These are phyloP conservation scores for Pseudomonodictys pantanalensis DNA, from an alignment of 495 filamentous ascomycete genomes.

Conservation along the genomic window DNA sequence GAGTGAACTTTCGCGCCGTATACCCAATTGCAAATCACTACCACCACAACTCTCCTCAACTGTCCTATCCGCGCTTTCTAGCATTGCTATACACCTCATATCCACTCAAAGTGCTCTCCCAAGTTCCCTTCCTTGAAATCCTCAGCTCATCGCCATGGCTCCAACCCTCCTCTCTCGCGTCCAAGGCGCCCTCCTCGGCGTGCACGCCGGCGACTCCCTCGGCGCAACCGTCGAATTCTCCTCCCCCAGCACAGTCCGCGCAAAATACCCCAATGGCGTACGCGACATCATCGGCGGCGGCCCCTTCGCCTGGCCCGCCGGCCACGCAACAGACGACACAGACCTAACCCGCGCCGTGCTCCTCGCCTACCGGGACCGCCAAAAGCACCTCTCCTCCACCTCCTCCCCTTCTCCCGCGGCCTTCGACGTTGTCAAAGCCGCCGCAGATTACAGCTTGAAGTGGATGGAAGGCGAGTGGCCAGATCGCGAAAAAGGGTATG, in stretches of 20 bases:
- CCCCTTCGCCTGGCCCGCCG: slow-evolving; percentile 21
- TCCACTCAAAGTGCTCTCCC: too few relatives aligned
- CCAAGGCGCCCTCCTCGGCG: too few relatives aligned
- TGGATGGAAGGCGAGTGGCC: slow-evolving; percentile 25
- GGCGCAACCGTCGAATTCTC: slow-evolving; percentile 27
- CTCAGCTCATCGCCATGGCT: too few relatives aligned
- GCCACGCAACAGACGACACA: slow-evolving; percentile 30
- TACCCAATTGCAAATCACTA: too few relatives aligned
- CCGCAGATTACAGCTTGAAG: slow-evolving; percentile 19
- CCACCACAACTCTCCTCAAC: too few relatives aligned
- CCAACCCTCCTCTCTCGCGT: too few relatives aligned
- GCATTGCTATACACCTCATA: too few relatives aligned
- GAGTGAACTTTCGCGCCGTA: too few relatives aligned
- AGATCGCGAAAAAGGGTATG: slow-evolving; percentile 8
- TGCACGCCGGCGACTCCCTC: too few relatives aligned
- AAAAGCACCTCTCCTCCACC: not conserved
- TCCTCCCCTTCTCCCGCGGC: too few relatives aligned
- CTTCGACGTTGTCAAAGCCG: slow-evolving; percentile 17
- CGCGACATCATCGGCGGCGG: slow-evolving; percentile 26
- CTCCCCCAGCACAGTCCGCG: slow-evolving; percentile 3
- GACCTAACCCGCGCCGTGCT: slow-evolving; percentile 29
- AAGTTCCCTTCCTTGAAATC: too few relatives aligned
- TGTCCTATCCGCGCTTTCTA: too few relatives aligned
- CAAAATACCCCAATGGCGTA: slow-evolving; percentile 16
- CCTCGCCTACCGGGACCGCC: slow-evolving; percentile 21